Base-by-base conservation (phyloP, 495 filamentous ascomycete genomes). In the Lasiosphaeria miniovina region DNA sequence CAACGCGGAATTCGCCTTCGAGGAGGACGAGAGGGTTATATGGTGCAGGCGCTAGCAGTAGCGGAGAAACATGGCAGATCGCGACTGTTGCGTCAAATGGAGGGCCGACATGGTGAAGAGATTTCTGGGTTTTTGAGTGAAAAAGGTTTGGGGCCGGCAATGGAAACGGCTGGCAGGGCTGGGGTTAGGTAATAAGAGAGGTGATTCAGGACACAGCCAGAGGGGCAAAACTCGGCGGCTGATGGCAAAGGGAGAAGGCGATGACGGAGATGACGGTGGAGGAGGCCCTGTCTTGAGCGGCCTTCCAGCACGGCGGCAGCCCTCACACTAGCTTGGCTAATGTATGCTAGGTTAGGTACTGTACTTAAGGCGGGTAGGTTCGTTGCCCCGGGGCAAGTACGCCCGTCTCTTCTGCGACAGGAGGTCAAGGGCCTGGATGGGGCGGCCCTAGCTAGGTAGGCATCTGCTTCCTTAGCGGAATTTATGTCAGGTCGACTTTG, bases 21-120 rank as follows among this genome's bases (percentile, higher is more conserved):
- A 46, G 43, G 49, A 46, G 43, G 36, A 54, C 15, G 35, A 55
- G 38, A 43, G 6, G 52, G 4, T 51, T 49, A 49, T 46, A n/a
- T 46, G 15, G 43, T 7, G 14, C 34, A 46, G 36, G n/a, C 17
- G 55, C 34, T 65, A 61, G 38, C 54, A 59, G 60, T 59, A 57
- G 31, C 59, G 55, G 57, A 58, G 52, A 56, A 49, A 38, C 56
- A 59, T 49, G 32, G 58, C 49, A 55, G 58, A 65, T 59, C 40
- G n/a, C 10, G 58, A 65, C 62, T 65, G 58, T 43, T 50, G 52
- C 48, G 57, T 61, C 59, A 62, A 59, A 56, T 55, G 63, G 57
- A 46, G 56, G 40, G 34, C 52, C 48, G 56, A 34, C 63, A 65
- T 65, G 56, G 56, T 65, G 59, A 41, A 49, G 36, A 17, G 40